phyloP scores from a whole-genome alignment of 129 eudicot species.

The Chrysanthemum seticuspe region DNA sequence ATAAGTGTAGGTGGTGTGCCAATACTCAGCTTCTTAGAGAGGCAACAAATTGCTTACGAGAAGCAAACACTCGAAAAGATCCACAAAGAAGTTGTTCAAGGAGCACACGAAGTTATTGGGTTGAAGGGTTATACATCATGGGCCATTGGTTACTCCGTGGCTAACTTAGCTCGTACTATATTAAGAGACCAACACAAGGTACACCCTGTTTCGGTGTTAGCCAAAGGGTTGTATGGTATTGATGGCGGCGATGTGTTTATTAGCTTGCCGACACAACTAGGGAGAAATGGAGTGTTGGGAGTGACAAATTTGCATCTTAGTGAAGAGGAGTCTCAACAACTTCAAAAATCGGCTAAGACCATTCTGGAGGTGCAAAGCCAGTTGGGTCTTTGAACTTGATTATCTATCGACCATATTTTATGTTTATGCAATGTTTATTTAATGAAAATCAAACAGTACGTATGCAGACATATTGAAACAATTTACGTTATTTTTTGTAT shows the following conservation, averaged over 20 bases:
- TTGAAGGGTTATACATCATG: constrained; percentile 96
- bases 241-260: constrained; percentile 66
- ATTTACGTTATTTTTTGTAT: too few relatives aligned
- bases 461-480: too few relatives aligned
- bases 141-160: constrained; percentile 94
- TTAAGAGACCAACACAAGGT: constrained; percentile 77
- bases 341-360: constrained; percentile 62
- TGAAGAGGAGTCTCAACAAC: constrained; percentile 58
- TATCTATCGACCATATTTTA: too few relatives aligned
- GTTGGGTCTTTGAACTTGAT: constrained; percentile 26
- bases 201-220: constrained; percentile 88
- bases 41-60: constrained; percentile 68
- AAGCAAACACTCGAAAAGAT: constrained; percentile 65
- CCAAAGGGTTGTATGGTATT: constrained; percentile 76
- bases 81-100: constrained; percentile 68
- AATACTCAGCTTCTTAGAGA: constrained; percentile 66
- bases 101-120: constrained; percentile 85
- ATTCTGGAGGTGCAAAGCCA: constrained; percentile 71
- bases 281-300: constrained; percentile 78
- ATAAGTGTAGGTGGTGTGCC: constrained; percentile 95
- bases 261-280: constrained; percentile 90
- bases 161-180: constrained; percentile 66
- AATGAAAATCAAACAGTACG: too few relatives aligned
- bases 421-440: too few relatives aligned
- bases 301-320: constrained; percentile 78